These are phyloP conservation scores for Pseudogymnoascus sp. DNA, from an alignment of 2,329 filamentous ascomycete species.

Conservation along the genomic window DNA sequence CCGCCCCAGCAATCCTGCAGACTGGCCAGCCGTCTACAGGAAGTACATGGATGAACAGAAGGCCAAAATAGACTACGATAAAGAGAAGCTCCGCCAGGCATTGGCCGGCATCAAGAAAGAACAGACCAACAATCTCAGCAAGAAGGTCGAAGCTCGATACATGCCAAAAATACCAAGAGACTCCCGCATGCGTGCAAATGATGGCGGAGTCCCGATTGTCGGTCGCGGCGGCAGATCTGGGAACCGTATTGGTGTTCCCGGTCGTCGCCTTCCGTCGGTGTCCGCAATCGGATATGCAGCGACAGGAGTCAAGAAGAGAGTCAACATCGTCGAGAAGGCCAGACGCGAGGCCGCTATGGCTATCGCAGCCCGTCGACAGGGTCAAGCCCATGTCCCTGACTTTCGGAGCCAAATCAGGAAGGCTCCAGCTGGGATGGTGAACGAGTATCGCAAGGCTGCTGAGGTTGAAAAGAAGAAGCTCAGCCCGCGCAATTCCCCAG, in stretches of 20 bases:
- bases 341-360: conserved; percentile 42
- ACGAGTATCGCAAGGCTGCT: conserved; percentile 42
- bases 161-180: conserved; percentile 39
- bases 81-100: conserved; percentile 46
- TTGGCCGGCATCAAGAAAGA: conserved; percentile 51
- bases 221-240: conserved; percentile 36
- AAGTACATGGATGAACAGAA: conserved; percentile 57
- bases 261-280: not conserved
- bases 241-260: not conserved
- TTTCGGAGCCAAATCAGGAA: conserved; percentile 34
- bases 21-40: conserved; percentile 74
- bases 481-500: conserved; percentile 25
- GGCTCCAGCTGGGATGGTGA: conserved; percentile 49
- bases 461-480: conserved; percentile 31
- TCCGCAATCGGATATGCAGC: not conserved
- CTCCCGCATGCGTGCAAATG: conserved; percentile 30
- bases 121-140: conserved; percentile 50
- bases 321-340: conserved; percentile 46
- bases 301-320: not conserved
- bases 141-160: conserved; percentile 46
- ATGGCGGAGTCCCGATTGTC: conserved; percentile 28
- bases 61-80: conserved; percentile 50
- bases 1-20: conserved; percentile 57
- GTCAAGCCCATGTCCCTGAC: conserved; percentile 14
- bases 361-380: conserved; percentile 17